phyloP scores from a whole-genome alignment of 441 rosid genomes.

The Lepidium campestre region DNA sequence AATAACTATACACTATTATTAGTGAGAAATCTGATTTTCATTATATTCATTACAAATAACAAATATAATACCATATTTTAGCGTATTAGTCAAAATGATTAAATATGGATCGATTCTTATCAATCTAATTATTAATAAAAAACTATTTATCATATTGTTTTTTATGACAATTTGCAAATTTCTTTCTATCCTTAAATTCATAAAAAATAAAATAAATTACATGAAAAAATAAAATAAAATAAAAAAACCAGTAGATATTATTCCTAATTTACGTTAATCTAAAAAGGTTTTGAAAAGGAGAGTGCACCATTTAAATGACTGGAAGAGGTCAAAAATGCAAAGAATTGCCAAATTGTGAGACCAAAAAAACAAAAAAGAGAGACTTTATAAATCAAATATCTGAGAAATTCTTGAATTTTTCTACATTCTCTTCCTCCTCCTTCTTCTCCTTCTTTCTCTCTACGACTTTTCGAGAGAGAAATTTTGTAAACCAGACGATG shows the following conservation, averaged over 20 bases:
- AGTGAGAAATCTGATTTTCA: too few relatives aligned
- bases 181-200: not conserved
- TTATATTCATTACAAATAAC: too few relatives aligned
- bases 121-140: too few relatives aligned
- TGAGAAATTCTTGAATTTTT: not conserved
- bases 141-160: too few relatives aligned
- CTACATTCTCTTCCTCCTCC: slow-evolving; percentile 12
- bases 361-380: not conserved
- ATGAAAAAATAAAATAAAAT: not conserved
- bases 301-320: not conserved
- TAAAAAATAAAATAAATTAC: not conserved
- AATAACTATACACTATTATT: too few relatives aligned
- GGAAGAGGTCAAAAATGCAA: not conserved
- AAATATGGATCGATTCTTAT: too few relatives aligned
- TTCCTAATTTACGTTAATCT: slow-evolving; percentile 20
- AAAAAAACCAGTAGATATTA: not conserved
- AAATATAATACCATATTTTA: too few relatives aligned
- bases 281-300: not conserved
- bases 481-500: not conserved
- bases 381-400: slow-evolving; percentile 13
- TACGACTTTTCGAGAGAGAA: not conserved
- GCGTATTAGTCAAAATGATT: too few relatives aligned
- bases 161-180: too few relatives aligned
- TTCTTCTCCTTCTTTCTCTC: not conserved
- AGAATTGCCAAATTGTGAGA: slow-evolving; percentile 2